Evolutionary conservation across 805 yeast species (phyloP).

Genomic region (Candida lessepsii): DNA sequence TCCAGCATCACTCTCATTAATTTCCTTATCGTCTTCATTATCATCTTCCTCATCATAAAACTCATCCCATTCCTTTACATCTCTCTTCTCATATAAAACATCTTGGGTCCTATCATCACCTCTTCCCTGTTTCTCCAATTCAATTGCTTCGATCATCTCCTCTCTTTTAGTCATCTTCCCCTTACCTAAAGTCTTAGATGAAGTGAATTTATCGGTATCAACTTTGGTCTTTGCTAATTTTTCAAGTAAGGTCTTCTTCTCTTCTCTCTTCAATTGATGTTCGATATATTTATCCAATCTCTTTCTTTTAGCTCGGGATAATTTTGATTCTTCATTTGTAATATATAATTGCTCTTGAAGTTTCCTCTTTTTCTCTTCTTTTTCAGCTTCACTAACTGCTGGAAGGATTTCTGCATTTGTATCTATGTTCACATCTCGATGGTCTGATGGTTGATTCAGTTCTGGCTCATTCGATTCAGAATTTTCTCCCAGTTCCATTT

Average conservation of each 20-base stretch:
- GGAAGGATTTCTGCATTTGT: slow-evolving; percentile 60
- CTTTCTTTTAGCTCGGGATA: slow-evolving; percentile 68
- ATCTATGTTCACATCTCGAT: slow-evolving; percentile 28
- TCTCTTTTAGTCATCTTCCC: slow-evolving; percentile 69
- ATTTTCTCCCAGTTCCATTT: slow-evolving; percentile 25
- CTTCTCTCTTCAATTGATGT: slow-evolving; percentile 85
- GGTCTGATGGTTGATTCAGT: slow-evolving; percentile 16
- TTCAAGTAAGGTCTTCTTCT: slow-evolving; percentile 71
- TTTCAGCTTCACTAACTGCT: slow-evolving; percentile 66
- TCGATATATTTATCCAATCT: slow-evolving; percentile 90
- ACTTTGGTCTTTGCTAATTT: slow-evolving; percentile 67
- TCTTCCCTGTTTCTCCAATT: slow-evolving; percentile 69
- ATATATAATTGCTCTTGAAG: slow-evolving; percentile 55
- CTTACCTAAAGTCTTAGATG: slow-evolving; percentile 76
- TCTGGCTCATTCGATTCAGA: slow-evolving; percentile 13
- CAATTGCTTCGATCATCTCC: slow-evolving; percentile 70
- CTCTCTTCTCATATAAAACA: slow-evolving; percentile 68
- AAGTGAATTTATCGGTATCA: slow-evolving; percentile 66
- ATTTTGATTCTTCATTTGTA: slow-evolving; percentile 57
- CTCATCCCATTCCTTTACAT: slow-evolving; percentile 55
- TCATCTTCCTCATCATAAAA: slow-evolving; percentile 1
- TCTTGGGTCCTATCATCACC: slow-evolving; percentile 60
- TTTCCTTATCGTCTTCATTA: slow-evolving; percentile 27
- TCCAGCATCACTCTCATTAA: no score
- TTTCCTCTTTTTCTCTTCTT: slow-evolving; percentile 60